Percentiles rank a stretch among this genome's conserved stretches.
phyloP scores from a whole-genome alignment of 2,329 filamentous ascomycete species.

The Verticillium dahliae region DNA sequence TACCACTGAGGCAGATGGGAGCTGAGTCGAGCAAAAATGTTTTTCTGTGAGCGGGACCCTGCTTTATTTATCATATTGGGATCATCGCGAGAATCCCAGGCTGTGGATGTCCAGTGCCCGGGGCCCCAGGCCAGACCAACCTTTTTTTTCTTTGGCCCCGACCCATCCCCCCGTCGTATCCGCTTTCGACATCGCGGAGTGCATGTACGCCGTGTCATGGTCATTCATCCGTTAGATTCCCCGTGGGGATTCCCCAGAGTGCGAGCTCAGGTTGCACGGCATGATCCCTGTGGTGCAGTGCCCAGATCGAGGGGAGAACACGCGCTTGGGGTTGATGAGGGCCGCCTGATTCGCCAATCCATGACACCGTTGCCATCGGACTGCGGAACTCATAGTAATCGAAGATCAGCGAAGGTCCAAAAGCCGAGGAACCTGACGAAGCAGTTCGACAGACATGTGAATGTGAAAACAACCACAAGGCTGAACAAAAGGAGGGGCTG shows the following conservation, averaged over 20 bases:
- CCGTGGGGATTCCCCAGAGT: neutral
- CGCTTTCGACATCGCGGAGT: neutral
- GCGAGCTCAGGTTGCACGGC: neutral
- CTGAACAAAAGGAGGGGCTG: neutral
- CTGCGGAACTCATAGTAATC: neutral
- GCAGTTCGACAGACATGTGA: neutral
- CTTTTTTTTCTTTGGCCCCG: neutral
- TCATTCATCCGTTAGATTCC: neutral
- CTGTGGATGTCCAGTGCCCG: neutral
- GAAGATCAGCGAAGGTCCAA: neutral
- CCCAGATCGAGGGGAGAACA: neutral
- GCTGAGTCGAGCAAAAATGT: neutral
- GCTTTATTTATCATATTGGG: neutral
- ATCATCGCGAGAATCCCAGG: neutral
- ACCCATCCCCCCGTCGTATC: neutral
- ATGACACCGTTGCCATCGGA: neutral
- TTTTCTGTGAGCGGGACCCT: neutral
- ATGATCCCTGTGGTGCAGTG: neutral
- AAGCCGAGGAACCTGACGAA: neutral
- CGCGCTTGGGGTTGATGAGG: neutral
- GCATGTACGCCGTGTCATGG: neutral
- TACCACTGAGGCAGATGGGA: neutral
- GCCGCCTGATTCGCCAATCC: neutral
- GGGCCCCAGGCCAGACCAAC: neutral
- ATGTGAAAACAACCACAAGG: neutral